Evolutionary conservation across 768 basidiomycete species (phyloP), one percentile per base, ranked within the genome.

Genomic region (Lentinula sp.): DNA sequence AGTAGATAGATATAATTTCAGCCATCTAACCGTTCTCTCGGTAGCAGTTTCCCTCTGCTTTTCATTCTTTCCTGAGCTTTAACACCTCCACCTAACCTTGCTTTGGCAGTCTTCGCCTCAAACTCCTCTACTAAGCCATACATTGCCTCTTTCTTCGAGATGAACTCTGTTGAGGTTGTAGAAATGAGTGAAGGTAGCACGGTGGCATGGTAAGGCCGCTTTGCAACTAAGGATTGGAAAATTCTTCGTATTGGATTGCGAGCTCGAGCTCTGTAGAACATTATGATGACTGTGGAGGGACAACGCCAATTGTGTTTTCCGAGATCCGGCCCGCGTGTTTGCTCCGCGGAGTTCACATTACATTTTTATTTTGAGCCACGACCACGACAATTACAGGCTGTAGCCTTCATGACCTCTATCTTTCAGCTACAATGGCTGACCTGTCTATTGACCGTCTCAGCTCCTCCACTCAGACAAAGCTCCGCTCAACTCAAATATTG

Each of bases 401-500:
- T 23, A 9, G 35, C 13, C 39, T 37, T 28, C 39, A 56, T 43
- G 23, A 56, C 31, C 31, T 54, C 13, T 40, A 16, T 39, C 23
- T 31, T 37, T 8, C 37, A 21, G 6, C 57, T 35, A 1, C 28
- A 35, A 59, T 59, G 57, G 57, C 31, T 48, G 48, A 40, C 10
- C 46, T 61, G 21, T 57, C 63, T 32, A 76, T 84, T 61, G 73
- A 75, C 62, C 76, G 74, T 18, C 83, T 96, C 35, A 78, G 88
- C 49, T 70, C 67, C 16, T 74, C 77, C n/a, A 91, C 91, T 5
- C 86, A 84, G 49, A 77, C 84, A 21, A 85, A 79, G 66, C 77
- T 98, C 49, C 86, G 95, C 46, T 95, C 94, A 1, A 84, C 91
- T 0, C 84, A 92, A 67, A 86, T 95, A 64, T 74, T 98, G 62